Base-by-base conservation (phyloP, 2,329 filamentous ascomycete species). In the Arthroderma sp. region DNA sequence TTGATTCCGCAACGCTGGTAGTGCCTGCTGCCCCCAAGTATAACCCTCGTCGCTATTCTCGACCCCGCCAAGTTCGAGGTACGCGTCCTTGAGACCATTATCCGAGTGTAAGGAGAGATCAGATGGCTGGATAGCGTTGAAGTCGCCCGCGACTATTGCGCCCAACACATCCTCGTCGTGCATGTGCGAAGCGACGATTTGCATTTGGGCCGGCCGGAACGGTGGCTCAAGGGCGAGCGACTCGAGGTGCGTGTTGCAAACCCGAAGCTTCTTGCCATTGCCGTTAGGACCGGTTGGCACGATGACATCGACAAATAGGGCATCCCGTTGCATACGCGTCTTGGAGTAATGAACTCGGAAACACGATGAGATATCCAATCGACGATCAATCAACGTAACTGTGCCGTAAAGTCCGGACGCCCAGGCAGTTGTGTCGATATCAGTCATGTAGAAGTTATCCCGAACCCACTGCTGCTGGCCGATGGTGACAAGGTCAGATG, bases 191-290 rank as follows among this genome's bases (percentile, higher is more conserved):
- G 69, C 65, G 2, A 70, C 66, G 6, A 66, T 50, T 22, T 60
- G 52, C 44, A 78, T 56, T 52, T 78, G 74, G 0, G 58, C 51
- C 0, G 71, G 71, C 0, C 75, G 66, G 11, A 65, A 57, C 0
- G 73, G 72, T 0, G 71, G 72, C 3, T 68, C 55, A 0, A 67
- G 58, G 0, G 65, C 61, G 9, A 78, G 58, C 2, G 71, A 75
- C 54, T 78, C 75, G 3, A 78, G 70, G 52, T 79, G 75, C 0
- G 69, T 70, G 53, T 75, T 76, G 56, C 73, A 75, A 3, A 78
- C 52, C 31, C 39, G 9, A 22, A 22, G 15, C 15, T 22, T 22
- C 15, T 22, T 22, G 15, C 15, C 15, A 22, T 22, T 22, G 31
- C 15, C 34, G 8, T 30, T 30, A 6, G 32, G 30, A 5, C 6